Evolutionary conservation across 805 yeast genomes (phyloP), one percentile per base, ranked within the genome.

Genomic region (Metschnikowia lochheadii): DNA sequence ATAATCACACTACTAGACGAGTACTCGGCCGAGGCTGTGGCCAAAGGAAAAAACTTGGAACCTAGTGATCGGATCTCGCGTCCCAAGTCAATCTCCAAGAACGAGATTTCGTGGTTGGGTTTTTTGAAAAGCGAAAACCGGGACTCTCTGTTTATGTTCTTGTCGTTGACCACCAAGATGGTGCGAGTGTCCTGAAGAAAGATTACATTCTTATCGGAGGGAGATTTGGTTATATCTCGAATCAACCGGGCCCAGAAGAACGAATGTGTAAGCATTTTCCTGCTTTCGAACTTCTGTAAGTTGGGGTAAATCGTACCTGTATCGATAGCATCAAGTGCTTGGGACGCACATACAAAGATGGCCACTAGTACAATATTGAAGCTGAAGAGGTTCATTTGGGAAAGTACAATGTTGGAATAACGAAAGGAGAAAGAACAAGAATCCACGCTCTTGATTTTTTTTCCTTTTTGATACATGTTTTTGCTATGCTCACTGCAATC

Each of bases 61-160:
- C 55, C 56, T 11, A 51, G 43, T 20, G 45, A 35, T 29, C 40
- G 36, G 8, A 45, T 32, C 26, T 53, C 53, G 18, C 11, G 14
- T 32, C 58, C 58, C 49, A 55, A 49, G 21, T 51, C 53, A 35
- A 53, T 42, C 26, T 55, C 58, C n/a, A 46, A 41, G 42, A 55
- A 20, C 14, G 13, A 14, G 18, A 55, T 39, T 13, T 21, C 43
- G 18, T 8, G 31, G 6, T 10, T 23, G 5, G 26, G 15, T 14
- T 44, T 13, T 14, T 35, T 20, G 14, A 44, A 44, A 15, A 33
- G 15, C 18, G 32, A 8, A 13, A 21, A 8, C 31, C 46, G 32
- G 6, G 40, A 44, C 7, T 33, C 18, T 10, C 51, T 47, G 13
- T 49, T 14, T 33, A 46, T 36, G 47, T 44, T 39, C 21, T 49